phyloP scores from a whole-genome alignment of 129 eudicot species.

The Silybum marianum region DNA sequence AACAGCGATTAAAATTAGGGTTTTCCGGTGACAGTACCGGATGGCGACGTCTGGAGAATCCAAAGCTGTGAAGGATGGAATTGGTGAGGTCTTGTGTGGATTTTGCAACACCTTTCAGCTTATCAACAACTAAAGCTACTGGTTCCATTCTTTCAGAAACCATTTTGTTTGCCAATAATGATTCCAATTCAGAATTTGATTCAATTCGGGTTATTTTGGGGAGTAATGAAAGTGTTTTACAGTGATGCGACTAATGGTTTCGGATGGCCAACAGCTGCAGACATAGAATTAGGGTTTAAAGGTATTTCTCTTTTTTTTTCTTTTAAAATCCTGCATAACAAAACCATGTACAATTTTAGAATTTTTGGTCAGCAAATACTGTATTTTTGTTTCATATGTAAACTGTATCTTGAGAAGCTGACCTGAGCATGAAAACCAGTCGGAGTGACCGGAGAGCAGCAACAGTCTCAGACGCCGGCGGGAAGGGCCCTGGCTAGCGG shows the following conservation, averaged over 20 bases:
- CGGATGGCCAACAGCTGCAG: neutral
- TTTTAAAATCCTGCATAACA: neutral
- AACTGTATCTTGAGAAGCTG: neutral
- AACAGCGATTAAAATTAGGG: neutral
- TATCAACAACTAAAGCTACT: constrained; percentile 33
- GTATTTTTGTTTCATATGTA: neutral
- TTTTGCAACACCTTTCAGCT: constrained; percentile 44
- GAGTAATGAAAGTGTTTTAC: neutral
- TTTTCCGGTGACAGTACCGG: constrained; percentile 48
- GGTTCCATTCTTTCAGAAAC: constrained; percentile 33
- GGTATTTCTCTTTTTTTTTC: neutral
- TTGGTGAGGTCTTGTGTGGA: constrained; percentile 52
- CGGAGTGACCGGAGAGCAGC: neutral
- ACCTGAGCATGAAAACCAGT: neutral
- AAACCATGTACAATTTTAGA: neutral
- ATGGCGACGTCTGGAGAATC: constrained; percentile 50
- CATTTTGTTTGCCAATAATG: neutral
- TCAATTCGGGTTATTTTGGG: neutral
- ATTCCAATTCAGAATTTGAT: neutral
- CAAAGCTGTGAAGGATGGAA: constrained; percentile 40
- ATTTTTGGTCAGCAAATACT: neutral
- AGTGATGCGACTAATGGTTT: neutral
- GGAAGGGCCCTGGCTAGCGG: neutral
- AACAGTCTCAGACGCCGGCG: neutral
- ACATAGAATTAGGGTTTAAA: neutral